Evolutionary conservation across 2,329 filamentous ascomycete species (phyloP), one percentile per base, ranked within the genome.

Genomic region (Aspergillus ochraceus): DNA sequence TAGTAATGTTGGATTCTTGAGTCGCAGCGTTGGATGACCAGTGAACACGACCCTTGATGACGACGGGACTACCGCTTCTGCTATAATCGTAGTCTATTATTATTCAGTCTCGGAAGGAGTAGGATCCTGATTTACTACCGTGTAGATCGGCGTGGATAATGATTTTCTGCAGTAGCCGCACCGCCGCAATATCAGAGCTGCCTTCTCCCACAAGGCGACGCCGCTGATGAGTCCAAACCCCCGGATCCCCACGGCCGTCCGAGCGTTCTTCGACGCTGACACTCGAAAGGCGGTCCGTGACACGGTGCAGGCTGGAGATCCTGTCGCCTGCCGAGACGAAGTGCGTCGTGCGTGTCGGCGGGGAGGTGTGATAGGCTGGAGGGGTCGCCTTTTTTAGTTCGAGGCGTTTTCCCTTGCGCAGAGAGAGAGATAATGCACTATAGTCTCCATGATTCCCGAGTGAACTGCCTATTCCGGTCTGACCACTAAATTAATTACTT

Each of bases 201-300:
- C 49, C 29, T 30, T 30, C 29, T 42, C 17, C 51, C 24, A 24
- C 6, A 29, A 29, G 54, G 20, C 36, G 49, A 51, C 45, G 30
- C 26, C 49, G 8, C 22, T 52, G 49, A 52, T 30, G 39, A 50
- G 47, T 30, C 20, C 32, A 57, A 22, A n/a, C 36, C 46, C 30
- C 39, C 24, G 42, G 39, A 49, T 39, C 57, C 49, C 56, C 55
- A 56, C 53, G 46, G 49, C 19, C 30, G 60, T 65, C 64, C 58
- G 60, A 67, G 65, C 66, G 64, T 64, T 52, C 50, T 42, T 32
- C 51, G 55, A 36, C 52, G 58, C 61, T 65, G 64, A 64, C 59
- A 63, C 52, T 47, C 64, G 57, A 55, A 56, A 61, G 55, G 65
- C 62, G 66, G 67, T 69, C 67, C 67, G 66, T 69, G 67, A 67